phyloP scores from a whole-genome alignment of 1,139 yeast species.

The Geotrichum reessii region DNA sequence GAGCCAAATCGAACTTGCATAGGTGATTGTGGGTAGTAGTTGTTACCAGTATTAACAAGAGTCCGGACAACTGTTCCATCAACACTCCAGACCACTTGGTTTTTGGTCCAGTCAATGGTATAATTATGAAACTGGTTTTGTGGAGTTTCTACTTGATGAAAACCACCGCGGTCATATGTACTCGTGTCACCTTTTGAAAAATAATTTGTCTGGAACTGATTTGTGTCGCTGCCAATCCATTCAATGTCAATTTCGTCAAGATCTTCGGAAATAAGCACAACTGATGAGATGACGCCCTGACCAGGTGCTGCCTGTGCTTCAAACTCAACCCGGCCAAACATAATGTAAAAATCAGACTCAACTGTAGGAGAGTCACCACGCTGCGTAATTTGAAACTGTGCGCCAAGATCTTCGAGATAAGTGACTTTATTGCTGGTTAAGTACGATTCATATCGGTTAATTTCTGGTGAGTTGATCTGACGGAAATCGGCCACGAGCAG shows the following conservation, averaged over 20 bases:
- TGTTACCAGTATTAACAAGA: conserved; percentile 43
- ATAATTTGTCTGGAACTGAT: conserved; percentile 72
- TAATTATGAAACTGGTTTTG: conserved; percentile 65
- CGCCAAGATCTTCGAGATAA: conserved; percentile 45
- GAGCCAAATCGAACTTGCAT: conserved; percentile 64
- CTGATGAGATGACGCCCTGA: conserved; percentile 69
- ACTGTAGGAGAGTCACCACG: conserved; percentile 72
- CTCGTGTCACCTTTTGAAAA: conserved; percentile 74
- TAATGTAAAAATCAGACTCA: conserved; percentile 69
- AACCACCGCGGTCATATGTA: conserved; percentile 76
- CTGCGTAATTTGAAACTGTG: conserved; percentile 51
- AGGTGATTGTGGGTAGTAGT: conserved; percentile 68
- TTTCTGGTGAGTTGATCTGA: conserved; percentile 19
- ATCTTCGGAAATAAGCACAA: conserved; percentile 79
- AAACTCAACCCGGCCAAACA: conserved; percentile 82
- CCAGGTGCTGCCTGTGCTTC: conserved; percentile 68
- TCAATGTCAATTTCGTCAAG: conserved; percentile 83
- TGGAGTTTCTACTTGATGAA: conserved; percentile 55
- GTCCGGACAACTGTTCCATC: conserved; percentile 60
- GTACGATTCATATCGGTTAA: conserved; percentile 14
- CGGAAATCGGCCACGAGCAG: conserved; percentile 20
- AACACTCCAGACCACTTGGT: conserved; percentile 54
- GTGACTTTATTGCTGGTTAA: conserved; percentile 27
- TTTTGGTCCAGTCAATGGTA: conserved; percentile 75
- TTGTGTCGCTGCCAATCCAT: conserved; percentile 71